Evolutionary conservation across 2,329 filamentous ascomycete genomes (phyloP).

Genomic region (Aureobasidium zeae): DNA sequence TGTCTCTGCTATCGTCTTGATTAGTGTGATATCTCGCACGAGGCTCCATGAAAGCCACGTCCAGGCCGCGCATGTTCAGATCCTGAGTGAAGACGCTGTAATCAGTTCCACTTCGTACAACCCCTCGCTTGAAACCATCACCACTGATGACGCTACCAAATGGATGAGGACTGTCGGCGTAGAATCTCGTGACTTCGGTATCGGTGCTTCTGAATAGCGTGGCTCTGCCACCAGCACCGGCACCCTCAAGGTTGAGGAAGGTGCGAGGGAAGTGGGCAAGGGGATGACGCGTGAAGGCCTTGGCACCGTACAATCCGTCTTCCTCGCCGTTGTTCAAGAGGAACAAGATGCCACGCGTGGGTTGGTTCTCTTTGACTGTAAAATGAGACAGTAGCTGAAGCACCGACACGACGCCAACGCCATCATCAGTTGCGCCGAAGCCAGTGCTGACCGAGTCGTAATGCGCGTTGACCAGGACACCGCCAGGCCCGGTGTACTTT

Average conservation of each 20-base stretch:
- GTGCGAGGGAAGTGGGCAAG: constrained; percentile 72
- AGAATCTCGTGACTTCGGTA: constrained; percentile 72
- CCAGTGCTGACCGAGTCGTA: constrained; percentile 91
- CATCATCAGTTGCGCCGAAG: constrained; percentile 89
- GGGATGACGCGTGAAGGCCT: constrained; percentile 74
- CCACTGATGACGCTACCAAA: constrained; percentile 75
- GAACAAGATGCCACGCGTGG: constrained; percentile 69
- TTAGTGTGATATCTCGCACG: constrained; percentile 83
- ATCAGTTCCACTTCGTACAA: constrained; percentile 80
- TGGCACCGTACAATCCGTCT: constrained; percentile 79
- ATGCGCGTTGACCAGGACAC: constrained; percentile 88
- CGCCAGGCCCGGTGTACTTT: constrained; percentile 44
- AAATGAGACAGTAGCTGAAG: constrained; percentile 84
- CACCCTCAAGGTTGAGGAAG: constrained; percentile 91
- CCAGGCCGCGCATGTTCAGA: constrained; percentile 75
- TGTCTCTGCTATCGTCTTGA: constrained; percentile 75
- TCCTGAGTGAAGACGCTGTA: constrained; percentile 72
- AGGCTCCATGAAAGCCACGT: constrained; percentile 85
- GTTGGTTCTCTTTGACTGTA: constrained; percentile 57
- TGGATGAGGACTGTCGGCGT: constrained; percentile 60
- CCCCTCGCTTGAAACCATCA: constrained; percentile 71
- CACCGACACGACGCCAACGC: constrained; percentile 76
- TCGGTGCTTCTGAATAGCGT: constrained; percentile 84
- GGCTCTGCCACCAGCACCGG: constrained; percentile 81
- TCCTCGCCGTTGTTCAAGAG: constrained; percentile 95